Evolutionary conservation across 163 green algal genomes (phyloP), one percentile per base, ranked within the genome.

Genomic region (Chlamydomonas reinhardtii): DNA sequence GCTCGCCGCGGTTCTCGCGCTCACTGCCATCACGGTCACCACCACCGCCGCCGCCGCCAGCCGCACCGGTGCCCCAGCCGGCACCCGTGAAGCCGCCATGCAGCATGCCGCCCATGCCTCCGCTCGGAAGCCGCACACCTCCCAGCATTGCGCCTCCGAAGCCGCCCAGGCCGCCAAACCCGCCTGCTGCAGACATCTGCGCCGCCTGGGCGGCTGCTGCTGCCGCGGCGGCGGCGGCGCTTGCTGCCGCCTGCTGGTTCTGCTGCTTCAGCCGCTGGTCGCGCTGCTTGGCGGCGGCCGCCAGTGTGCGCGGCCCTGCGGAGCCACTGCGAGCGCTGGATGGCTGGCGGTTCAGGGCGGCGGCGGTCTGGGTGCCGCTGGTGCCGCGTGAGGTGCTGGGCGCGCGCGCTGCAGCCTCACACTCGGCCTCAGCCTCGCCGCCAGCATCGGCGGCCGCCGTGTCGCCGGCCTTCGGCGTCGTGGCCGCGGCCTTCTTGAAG

Each of bases 251-350:
- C 19, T 37, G n/a, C 68, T 77, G 52, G 52, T 85, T 70, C 54
- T 85, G 68, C 22, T 54, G 79, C 43, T 78, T 70, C 48, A 78
- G 54, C 52, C 71, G 61, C 4, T 73, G 52, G 31, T 85, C 79
- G 5, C 79, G 79, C 52, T 85, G 68, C 66, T 54, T 76, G n/a
- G 79, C 79, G 24, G 65, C 59, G 14, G 48, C 17, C 12, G 77
- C 77, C 43, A 76, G 48, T 1, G 76, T 52, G 15, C 76, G 37
- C 8, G 29, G 12, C 29, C 32, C 68, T 8, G 6, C 64, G 11
- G 27, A 19, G 64, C 27, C 64, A 3, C 24, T n/a, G 4, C 61
- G 61, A 29, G 61, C 61, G 4, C 61, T n/a, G 24, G 61, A 29
- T 9, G 3, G 61, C 61, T 68, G 61, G 24, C 24, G 61, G 24